These are phyloP conservation scores for Candida morakotiae DNA, from an alignment of 805 yeast genomes.

Conservation along the genomic window DNA sequence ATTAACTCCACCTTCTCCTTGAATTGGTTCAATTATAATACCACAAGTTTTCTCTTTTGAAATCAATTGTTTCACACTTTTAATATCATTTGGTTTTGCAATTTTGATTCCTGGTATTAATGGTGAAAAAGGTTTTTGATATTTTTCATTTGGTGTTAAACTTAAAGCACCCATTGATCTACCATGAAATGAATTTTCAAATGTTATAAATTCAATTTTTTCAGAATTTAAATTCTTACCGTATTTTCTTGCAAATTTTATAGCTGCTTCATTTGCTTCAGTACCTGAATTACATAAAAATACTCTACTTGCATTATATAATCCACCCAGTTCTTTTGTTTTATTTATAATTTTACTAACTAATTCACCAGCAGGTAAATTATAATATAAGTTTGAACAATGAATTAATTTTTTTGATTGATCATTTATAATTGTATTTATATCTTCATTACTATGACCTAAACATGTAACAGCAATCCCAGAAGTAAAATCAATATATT, in stretches of 20 bases:
- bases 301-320: conserved; percentile 74
- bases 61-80: conserved; percentile 52
- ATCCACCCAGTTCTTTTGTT: conserved; percentile 73
- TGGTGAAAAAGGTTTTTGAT: conserved; percentile 88
- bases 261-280: conserved; percentile 57
- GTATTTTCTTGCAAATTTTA: conserved; percentile 69
- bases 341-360: conserved; percentile 65
- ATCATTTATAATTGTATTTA: conserved; percentile 64
- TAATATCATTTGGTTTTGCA: conserved; percentile 59
- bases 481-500: conserved; percentile 86
- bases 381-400: conserved; percentile 81
- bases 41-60: conserved; percentile 70
- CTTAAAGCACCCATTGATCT: conserved; percentile 91
- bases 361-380: conserved; percentile 77
- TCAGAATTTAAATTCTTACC: conserved; percentile 57
- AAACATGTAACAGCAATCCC: conserved; percentile 97
- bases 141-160: conserved; percentile 89
- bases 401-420: conserved; percentile 77
- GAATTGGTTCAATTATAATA: conserved; percentile 93
- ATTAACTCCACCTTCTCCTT: conserved; percentile 96
- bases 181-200: conserved; percentile 90
- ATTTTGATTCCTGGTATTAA: conserved; percentile 83
- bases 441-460: conserved; percentile 79
- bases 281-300: conserved; percentile 59
- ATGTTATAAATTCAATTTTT: conserved; percentile 72